phyloP scores from a whole-genome alignment of 2,329 filamentous ascomycete genomes.

The Pseudogymnoascus sp. region DNA sequence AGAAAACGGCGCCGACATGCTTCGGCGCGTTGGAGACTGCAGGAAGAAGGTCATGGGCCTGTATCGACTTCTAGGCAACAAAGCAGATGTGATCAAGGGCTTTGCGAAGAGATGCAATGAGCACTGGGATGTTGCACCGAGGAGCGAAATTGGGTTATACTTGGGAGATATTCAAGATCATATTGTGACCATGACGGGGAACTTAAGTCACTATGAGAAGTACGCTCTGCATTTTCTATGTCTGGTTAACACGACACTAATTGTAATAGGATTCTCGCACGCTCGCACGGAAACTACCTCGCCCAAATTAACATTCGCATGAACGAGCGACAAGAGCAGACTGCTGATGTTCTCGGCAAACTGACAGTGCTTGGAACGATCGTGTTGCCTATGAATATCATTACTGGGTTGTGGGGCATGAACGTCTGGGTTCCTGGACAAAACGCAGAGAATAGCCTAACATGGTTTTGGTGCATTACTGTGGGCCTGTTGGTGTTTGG shows the following conservation, averaged over 20 bases:
- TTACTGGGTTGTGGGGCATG: conserved; percentile 98
- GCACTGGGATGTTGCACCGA: conserved; percentile 90
- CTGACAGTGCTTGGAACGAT: conserved; percentile 95
- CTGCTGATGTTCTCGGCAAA: conserved; percentile 87
- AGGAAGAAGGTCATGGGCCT: conserved; percentile 96
- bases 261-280: conserved; percentile 63
- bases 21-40: conserved; percentile 84
- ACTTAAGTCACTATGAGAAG: conserved; percentile 94
- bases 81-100: conserved; percentile 97
- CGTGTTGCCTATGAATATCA: conserved; percentile 97
- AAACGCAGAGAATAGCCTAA: conserved; percentile 63
- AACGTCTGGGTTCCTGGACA: conserved; percentile 95
- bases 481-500: conserved; percentile 72
- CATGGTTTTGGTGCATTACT: conserved; percentile 70
- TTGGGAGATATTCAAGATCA: conserved; percentile 98
- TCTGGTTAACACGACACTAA: conserved; percentile 14
- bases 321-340: conserved; percentile 96
- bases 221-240: conserved; percentile 37
- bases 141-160: conserved; percentile 94
- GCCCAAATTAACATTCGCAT: conserved; percentile 98
- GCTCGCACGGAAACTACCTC: conserved; percentile 95
- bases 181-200: conserved; percentile 97
- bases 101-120: conserved; percentile 98
- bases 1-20: conserved; percentile 66
- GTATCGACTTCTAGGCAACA: conserved; percentile 87